A percentile compares a stretch with the other conserved stretches of the same genome.
Conservation (phyloP, 2,329 filamentous ascomycete species). For the Tolypocladium inflatum region DNA sequence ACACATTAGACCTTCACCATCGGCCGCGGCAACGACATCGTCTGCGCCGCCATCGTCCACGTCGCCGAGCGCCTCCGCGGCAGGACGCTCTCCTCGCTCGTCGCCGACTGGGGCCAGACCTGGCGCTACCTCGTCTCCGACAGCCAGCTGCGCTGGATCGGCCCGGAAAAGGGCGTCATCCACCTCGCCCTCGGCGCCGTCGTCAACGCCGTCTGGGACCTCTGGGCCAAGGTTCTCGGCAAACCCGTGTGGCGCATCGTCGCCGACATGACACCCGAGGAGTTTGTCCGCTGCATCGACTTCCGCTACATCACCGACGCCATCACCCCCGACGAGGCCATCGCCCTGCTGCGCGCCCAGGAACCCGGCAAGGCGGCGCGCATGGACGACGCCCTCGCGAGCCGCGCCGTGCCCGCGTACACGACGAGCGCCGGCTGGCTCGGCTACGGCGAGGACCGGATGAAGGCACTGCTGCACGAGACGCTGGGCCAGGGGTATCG, state of each 20-base stretch:
- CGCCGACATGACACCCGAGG: slow-evolving; percentile 79
- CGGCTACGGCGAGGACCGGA: slow-evolving; percentile 83
- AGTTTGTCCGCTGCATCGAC: slow-evolving; percentile 82
- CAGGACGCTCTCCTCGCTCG: slow-evolving; percentile 67
- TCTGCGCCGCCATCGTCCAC: slow-evolving; percentile 74
- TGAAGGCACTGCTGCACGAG: slow-evolving; percentile 64
- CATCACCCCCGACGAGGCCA: slow-evolving; percentile 76
- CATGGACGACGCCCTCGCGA: slow-evolving; percentile 63
- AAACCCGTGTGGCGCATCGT: slow-evolving; percentile 91
- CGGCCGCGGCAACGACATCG: slow-evolving; percentile 84
- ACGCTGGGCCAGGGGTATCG: slow-evolving; percentile 68
- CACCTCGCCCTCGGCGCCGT: slow-evolving; percentile 84
- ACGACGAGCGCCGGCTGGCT: slow-evolving; percentile 87
- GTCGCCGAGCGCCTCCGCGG: slow-evolving; percentile 68
- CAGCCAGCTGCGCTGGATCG: slow-evolving; percentile 87
- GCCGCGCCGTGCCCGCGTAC: slow-evolving; percentile 76
- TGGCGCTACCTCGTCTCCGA: slow-evolving; percentile 91
- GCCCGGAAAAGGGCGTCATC: slow-evolving; percentile 88
- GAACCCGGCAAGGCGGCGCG: slow-evolving; percentile 61
- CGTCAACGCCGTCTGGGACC: slow-evolving; percentile 87
- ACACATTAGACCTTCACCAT: slow-evolving; percentile 61
- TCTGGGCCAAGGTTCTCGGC: slow-evolving; percentile 80
- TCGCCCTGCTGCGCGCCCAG: slow-evolving; percentile 57
- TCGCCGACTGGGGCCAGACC: slow-evolving; percentile 74
- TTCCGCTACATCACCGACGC: slow-evolving; percentile 93